Evolutionary conservation across 495 filamentous ascomycete species (phyloP), one percentile per base, ranked within the genome.

Genomic region (Aspergillus indologenus): DNA sequence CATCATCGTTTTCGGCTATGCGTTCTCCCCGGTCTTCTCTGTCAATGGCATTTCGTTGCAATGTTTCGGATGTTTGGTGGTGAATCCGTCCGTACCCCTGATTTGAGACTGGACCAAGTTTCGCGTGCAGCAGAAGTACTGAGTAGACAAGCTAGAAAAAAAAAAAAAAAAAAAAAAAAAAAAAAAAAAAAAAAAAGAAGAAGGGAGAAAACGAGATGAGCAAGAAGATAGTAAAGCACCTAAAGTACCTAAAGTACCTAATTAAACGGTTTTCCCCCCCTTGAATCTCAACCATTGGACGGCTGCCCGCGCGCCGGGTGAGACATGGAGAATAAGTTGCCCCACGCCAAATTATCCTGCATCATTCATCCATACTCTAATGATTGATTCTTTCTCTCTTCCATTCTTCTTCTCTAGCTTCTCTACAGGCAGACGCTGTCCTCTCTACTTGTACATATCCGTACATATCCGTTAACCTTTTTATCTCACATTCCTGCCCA

Each of bases 261-360:
- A 40, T 40, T 40, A 6, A 40, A 40, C 34, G 34, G 34, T 9
- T 29, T 29, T 40, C 7, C 34, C 12, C 12, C 34, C 34, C 34
- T 14, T 40, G 34, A 11, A 40, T 40, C 12, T 8, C 5, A 40
- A 11, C 12, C 6, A 40, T 9, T 40, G 34, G 34, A 40, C 34
- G 2, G 12, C 6, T 15, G 34, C 34, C 34, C 34, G 34, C 34
- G 5, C 34, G 34, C 22, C 47, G 47, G 47, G 47, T 50, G 47
- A 50, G 47, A 50, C 47, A 50, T 24, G 5, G 34, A 40, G 26
- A 40, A 7, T 11, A 40, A 40, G 2, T 40, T 23, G 47, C 47
- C 47, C 47, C 47, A 50, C 47, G 47, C 22, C 21, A 22, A 22
- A 26, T 50, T 50, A 24, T 24, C 24, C 47, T 50, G 22, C 47